phyloP scores from a whole-genome alignment of 202 grass and related monocot species.

The Tripidium arundinaceum region DNA sequence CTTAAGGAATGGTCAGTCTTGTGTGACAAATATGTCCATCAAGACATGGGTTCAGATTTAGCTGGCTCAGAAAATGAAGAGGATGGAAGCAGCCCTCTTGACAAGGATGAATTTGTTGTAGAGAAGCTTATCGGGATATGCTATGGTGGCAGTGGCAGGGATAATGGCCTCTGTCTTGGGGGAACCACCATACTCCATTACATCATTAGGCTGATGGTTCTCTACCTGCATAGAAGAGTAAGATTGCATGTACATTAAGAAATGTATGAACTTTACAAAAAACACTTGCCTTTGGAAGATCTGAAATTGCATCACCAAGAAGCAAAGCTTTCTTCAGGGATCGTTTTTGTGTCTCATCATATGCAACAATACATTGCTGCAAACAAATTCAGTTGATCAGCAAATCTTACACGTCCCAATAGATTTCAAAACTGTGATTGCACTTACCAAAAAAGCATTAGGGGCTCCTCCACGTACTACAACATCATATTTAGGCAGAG shows the following conservation, averaged over 20 bases:
- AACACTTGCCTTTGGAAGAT: conserved; percentile 54
- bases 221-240: conserved; percentile 41
- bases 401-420: neutral
- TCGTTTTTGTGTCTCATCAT: conserved; percentile 51
- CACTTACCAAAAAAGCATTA: conserved; percentile 67
- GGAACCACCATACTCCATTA: conserved; percentile 40
- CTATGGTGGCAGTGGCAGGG: too few species aligned
- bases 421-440: neutral
- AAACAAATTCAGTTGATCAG: neutral
- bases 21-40: too few species aligned
- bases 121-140: too few species aligned
- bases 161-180: conserved; percentile 54
- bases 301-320: conserved; percentile 89
- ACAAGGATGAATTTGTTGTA: too few species aligned
- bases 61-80: too few species aligned
- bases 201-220: conserved; percentile 58
- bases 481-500: conserved; percentile 66
- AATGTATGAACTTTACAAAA: neutral
- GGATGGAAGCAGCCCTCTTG: too few species aligned
- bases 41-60: too few species aligned
- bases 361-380: conserved; percentile 80
- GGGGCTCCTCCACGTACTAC: conserved; percentile 57
- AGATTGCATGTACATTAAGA: neutral
- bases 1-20: too few species aligned
- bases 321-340: conserved; percentile 48